These are phyloP conservation scores for Aphanomyces cochlioides DNA, from an alignment of 352 stramenopile species.

Conservation along the genomic window DNA sequence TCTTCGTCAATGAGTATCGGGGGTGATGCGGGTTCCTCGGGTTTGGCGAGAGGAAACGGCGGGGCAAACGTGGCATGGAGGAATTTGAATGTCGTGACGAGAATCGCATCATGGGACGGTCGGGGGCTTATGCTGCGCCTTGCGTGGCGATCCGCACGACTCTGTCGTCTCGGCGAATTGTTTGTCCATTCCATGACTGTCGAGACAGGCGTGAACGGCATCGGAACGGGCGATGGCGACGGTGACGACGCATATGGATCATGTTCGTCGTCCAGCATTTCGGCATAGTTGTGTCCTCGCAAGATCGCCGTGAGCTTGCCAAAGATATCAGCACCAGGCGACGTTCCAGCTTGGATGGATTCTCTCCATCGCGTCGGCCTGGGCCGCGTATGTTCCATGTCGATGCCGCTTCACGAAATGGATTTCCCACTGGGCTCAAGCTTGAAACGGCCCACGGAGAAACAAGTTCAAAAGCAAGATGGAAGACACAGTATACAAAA, in stretches of 20 bases:
- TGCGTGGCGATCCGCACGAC: neutral
- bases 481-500: too few relatives aligned
- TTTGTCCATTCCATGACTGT: slow-evolving; percentile 1
- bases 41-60: neutral
- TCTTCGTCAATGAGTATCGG: slow-evolving; percentile 31
- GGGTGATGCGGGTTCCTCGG: neutral
- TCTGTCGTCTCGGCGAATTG: neutral
- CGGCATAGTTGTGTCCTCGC: neutral
- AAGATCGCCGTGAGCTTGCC: slow-evolving; percentile 14
- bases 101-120: slow-evolving; percentile 8
- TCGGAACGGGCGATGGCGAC: neutral
- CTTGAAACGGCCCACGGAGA: too few relatives aligned
- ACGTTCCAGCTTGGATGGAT: neutral
- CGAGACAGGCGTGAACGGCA: slow-evolving; percentile 9
- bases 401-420: too few relatives aligned
- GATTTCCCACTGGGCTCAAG: too few relatives aligned
- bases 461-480: too few relatives aligned
- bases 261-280: neutral
- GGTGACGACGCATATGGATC: neutral
- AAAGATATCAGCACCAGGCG: neutral
- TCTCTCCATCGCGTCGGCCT: too few relatives aligned
- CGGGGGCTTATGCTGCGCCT: neutral
- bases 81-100: slow-evolving; percentile 34
- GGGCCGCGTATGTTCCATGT: too few relatives aligned
- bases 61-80: slow-evolving; percentile 36